Base-by-base conservation (phyloP, 768 basidiomycete species). In the Panellus pusillus region DNA sequence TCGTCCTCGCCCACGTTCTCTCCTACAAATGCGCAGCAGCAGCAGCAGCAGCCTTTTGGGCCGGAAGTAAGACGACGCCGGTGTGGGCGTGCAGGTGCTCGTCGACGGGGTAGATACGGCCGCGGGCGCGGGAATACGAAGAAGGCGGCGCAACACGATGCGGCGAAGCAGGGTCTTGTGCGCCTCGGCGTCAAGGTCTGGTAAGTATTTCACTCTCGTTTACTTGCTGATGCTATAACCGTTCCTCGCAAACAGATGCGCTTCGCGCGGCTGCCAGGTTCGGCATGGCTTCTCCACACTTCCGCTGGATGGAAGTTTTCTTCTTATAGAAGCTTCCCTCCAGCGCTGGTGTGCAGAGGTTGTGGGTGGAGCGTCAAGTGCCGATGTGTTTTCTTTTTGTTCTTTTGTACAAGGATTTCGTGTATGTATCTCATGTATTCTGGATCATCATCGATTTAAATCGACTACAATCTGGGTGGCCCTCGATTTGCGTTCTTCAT, bases 131-230 rank as follows among this genome's bases (percentile, higher is more conserved):
- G 88, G 9, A 80, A 78, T 58, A 91, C 87, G 38, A 93, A 92
- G 78, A 89, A 86, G 66, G 79, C 80, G 1, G 90, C 90, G 1
- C 77, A 85, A 64, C 90, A 91, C 63, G 89, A 89, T 65, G 90
- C 90, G 5, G 90, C 90, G 28, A 91, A 89, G 67, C 73, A 82
- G 60, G 89, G 87, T 3, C 73, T 91, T 57, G 67, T 73, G 63
- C 77, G 70, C 52, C 60, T 91, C 66, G 86, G 82, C 2, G 74
- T 88, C 43, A 56, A 71, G 38, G 81, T 82, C 44, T 79, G 69
- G 78, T 77, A 24, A 24, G 24, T 24, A 24, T 3, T 24, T 24
- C 24, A 24, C 6, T 24, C 24, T 64, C 70, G 78, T 75, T 9
- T 31, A 20, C 12, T 37, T 19, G 4, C 19, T 28, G 12, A 38